phyloP scores from a whole-genome alignment of 805 yeast genomes.

The Lipomyces kockii region DNA sequence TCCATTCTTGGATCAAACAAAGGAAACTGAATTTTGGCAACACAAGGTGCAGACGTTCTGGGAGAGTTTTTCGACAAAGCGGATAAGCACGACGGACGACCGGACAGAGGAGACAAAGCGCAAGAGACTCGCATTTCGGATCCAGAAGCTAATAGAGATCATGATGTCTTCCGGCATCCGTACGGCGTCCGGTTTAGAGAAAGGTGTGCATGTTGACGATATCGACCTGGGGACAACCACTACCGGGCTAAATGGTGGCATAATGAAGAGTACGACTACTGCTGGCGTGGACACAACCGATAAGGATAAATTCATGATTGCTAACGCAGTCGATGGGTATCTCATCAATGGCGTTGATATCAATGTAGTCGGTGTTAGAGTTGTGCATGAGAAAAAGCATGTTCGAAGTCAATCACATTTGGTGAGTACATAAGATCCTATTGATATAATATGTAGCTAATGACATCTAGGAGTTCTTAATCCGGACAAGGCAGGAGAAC shows the following conservation, averaged over 20 bases:
- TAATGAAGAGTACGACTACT: conserved; percentile 23
- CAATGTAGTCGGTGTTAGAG: conserved; percentile 70
- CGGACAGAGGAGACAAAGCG: conserved; percentile 77
- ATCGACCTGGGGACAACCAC: conserved; percentile 6
- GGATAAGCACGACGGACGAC: conserved; percentile 73
- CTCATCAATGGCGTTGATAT: conserved; percentile 61
- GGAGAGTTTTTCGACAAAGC: conserved; percentile 74
- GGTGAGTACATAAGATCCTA: conserved; percentile 17
- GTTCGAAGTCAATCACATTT: conserved; percentile 26
- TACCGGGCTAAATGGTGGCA: conserved; percentile 29
- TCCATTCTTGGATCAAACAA: conserved; percentile 66
- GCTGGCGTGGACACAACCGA: conserved; percentile 37
- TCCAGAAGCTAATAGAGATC: conserved; percentile 66
- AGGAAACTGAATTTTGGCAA: conserved; percentile 75
- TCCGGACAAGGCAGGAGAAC: conserved; percentile 50
- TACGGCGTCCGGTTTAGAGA: conserved; percentile 46
- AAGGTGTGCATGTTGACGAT: conserved; percentile 25
- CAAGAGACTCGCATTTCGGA: conserved; percentile 61
- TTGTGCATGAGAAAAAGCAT: conserved; percentile 31
- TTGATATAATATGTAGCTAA: not conserved
- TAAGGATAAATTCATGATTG: conserved; percentile 33
- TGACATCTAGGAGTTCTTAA: conserved; percentile 50
- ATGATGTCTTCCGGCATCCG: conserved; percentile 77
- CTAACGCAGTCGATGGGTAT: conserved; percentile 41
- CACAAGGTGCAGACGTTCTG: conserved; percentile 77